phyloP scores from a whole-genome alignment of 2,329 filamentous ascomycete genomes.

The Lachnellula willkommii region DNA sequence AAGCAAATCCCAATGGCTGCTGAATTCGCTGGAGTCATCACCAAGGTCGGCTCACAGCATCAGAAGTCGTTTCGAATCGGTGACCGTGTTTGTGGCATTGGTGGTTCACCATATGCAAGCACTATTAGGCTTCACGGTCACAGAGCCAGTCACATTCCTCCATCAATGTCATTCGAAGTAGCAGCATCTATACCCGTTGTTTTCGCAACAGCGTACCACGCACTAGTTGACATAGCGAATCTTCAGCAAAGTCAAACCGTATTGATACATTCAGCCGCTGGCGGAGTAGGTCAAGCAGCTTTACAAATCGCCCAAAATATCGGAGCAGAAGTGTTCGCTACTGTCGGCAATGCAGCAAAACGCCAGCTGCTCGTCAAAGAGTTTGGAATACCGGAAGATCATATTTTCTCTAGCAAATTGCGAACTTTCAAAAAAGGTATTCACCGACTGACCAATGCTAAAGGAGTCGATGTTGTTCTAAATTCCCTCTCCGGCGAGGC shows the following conservation, averaged over 20 bases:
- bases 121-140: neutral
- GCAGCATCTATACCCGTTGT: slow-evolving; percentile 36
- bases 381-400: slow-evolving; percentile 11
- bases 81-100: slow-evolving; percentile 23
- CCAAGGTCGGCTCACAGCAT: slow-evolving; percentile 20
- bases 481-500: slow-evolving; percentile 8
- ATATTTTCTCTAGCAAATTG: slow-evolving; percentile 13
- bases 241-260: slow-evolving; percentile 30
- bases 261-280: slow-evolving; percentile 14
- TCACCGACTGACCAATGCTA: slow-evolving; percentile 10
- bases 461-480: slow-evolving; percentile 3
- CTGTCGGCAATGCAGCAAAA: slow-evolving; percentile 35
- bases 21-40: slow-evolving; percentile 29
- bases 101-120: neutral
- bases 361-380: slow-evolving; percentile 32
- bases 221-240: slow-evolving; percentile 36
- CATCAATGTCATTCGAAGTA: slow-evolving; percentile 12
- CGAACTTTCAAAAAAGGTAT: slow-evolving; percentile 32
- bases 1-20: slow-evolving; percentile 26
- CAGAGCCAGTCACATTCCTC: slow-evolving; percentile 24
- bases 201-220: slow-evolving; percentile 40
- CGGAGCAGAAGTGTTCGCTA: slow-evolving; percentile 38
- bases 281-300: slow-evolving; percentile 13
- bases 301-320: slow-evolving; percentile 30
- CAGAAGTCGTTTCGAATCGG: slow-evolving; percentile 22